Evolutionary conservation across 352 stramenopile genomes (phyloP).

Genomic region (Pythium coloratum): DNA sequence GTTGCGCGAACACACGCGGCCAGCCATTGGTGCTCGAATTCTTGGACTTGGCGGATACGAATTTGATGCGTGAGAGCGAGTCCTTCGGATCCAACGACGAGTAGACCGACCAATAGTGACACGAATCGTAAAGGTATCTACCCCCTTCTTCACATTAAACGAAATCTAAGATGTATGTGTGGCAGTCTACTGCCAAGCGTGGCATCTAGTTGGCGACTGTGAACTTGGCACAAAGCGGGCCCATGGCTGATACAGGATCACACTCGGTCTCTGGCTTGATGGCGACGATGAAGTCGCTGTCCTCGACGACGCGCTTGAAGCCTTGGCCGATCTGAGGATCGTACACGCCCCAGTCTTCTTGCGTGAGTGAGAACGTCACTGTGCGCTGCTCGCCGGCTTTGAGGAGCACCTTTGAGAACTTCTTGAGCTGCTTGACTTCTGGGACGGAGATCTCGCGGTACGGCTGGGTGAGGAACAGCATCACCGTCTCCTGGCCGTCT

Average conservation of each 20-base stretch:
- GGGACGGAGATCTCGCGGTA: slow-evolving; percentile 58
- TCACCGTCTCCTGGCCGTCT: slow-evolving; percentile 33
- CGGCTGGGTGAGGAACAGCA: slow-evolving; percentile 35
- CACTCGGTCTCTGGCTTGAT: slow-evolving; percentile 64
- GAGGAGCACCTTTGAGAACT: slow-evolving; percentile 71
- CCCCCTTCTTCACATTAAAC: not conserved
- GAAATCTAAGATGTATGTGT: not conserved
- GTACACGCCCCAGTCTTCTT: slow-evolving; percentile 44
- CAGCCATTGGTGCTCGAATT: slow-evolving; percentile 68
- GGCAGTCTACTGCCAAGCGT: not conserved
- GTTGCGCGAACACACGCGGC: slow-evolving; percentile 68
- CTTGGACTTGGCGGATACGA: slow-evolving; percentile 38
- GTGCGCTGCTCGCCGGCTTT: slow-evolving; percentile 13
- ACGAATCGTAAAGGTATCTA: too few species aligned
- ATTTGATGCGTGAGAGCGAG: slow-evolving; percentile 23
- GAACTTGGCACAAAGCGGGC: slow-evolving; percentile 42
- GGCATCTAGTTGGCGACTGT: slow-evolving; percentile 1
- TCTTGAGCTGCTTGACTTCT: slow-evolving; percentile 82
- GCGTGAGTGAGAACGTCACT: slow-evolving; percentile 26
- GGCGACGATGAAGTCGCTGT: slow-evolving; percentile 52
- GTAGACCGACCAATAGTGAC: not conserved
- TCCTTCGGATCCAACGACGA: slow-evolving; percentile 13
- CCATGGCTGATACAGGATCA: slow-evolving; percentile 17
- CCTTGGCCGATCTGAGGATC: slow-evolving; percentile 56
- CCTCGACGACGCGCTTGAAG: slow-evolving; percentile 45